Evolutionary conservation across 2,329 filamentous ascomycete species (phyloP).

Genomic region (Mariannaea sp.): DNA sequence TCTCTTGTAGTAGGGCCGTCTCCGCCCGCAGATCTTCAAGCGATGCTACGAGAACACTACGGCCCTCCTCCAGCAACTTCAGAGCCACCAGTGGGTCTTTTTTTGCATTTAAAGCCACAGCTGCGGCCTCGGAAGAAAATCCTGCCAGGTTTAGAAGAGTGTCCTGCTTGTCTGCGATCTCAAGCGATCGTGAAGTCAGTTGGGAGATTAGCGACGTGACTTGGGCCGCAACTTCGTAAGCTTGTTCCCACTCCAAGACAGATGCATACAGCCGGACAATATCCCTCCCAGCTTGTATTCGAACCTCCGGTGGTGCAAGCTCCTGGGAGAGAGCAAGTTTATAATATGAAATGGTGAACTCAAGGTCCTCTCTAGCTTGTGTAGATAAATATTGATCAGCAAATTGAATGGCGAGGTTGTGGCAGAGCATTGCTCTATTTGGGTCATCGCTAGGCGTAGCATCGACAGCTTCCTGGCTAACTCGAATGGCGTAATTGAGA

Average conservation of each 20-base stretch:
- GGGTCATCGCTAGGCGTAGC: not conserved
- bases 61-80: conserved; percentile 6
- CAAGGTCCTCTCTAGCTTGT: not conserved
- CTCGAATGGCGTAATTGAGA: too few relatives aligned
- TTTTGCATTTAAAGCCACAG: not conserved
- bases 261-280: not conserved
- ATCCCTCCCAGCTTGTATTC: not conserved
- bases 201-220: not conserved
- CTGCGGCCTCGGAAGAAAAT: not conserved
- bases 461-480: not conserved
- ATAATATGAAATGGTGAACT: not conserved
- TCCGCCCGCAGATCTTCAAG: conserved; percentile 5
- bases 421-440: not conserved
- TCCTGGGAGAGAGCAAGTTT: too few relatives aligned
- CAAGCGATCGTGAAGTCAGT: not conserved
- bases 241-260: not conserved
- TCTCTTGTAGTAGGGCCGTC: not conserved
- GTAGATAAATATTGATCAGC: too few relatives aligned
- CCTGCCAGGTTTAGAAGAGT: not conserved
- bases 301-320: too few relatives aligned
- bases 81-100: not conserved
- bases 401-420: not conserved
- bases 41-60: conserved; percentile 1
- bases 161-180: conserved; percentile 4
- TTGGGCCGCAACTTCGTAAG: not conserved